A percentile compares a stretch with the other conserved stretches of the same genome.
Conservation (phyloP, 2,329 filamentous ascomycete genomes). For the Aspergillus carbonarius region DNA sequence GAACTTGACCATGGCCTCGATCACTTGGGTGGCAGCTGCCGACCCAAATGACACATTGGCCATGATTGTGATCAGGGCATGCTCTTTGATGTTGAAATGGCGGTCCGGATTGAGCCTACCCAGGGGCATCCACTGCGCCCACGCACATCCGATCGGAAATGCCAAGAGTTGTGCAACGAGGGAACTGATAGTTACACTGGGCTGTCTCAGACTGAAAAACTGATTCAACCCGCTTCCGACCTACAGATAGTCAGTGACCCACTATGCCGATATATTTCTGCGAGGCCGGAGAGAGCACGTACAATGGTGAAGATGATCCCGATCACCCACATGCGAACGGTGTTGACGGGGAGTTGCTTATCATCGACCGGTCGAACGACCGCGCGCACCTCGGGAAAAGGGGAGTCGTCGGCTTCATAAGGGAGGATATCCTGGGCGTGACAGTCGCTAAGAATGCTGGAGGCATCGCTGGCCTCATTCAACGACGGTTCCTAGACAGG, state of each 20-base stretch:
- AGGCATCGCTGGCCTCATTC: slow-evolving; percentile 15
- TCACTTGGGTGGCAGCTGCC: slow-evolving; percentile 38
- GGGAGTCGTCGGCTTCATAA: slow-evolving; percentile 40
- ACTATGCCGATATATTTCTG: neutral
- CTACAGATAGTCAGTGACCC: slow-evolving; percentile 18
- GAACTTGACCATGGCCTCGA: slow-evolving; percentile 46
- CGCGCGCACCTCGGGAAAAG: slow-evolving; percentile 40
- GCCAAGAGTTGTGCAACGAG: slow-evolving; percentile 46
- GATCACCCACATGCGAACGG: slow-evolving; percentile 40
- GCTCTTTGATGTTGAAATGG: slow-evolving; percentile 42
- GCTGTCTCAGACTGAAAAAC: slow-evolving; percentile 40
- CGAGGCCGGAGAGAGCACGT: slow-evolving; percentile 13
- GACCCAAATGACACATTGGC: slow-evolving; percentile 51
- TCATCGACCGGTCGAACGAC: slow-evolving; percentile 37
- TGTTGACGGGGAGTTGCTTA: slow-evolving; percentile 32
- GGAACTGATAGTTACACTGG: slow-evolving; percentile 40
- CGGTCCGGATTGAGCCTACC: slow-evolving; percentile 45
- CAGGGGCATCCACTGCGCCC: slow-evolving; percentile 40
- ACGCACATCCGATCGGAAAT: slow-evolving; percentile 45
- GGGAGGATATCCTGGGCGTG: slow-evolving; percentile 35
- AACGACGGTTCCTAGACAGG: slow-evolving; percentile 15
- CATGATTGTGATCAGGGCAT: slow-evolving; percentile 47
- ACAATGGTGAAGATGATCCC: slow-evolving; percentile 40
- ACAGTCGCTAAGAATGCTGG: slow-evolving; percentile 29
- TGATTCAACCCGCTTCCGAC: slow-evolving; percentile 40